Evolutionary conservation across 345 rosid genomes (phyloP), one percentile per base, ranked within the genome.

Genomic region (Raphanus raphanistrum): DNA sequence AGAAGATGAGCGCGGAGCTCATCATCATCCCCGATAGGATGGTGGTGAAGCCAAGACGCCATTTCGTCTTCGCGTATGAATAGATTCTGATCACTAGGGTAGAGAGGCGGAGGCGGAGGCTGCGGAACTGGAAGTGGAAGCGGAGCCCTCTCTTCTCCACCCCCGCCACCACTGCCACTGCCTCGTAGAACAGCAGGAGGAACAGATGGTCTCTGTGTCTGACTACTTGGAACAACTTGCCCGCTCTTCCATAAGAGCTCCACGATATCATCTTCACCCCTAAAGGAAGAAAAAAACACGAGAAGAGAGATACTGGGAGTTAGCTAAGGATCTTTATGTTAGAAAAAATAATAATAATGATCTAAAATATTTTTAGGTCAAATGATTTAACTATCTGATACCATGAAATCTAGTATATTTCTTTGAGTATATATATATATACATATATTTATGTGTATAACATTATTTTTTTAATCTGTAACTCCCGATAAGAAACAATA

Each of bases 181-280:
- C 75, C 81, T 16, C 62, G 75, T 32, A 81, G 81, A 13, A 75
- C 70, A 10, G 76, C 50, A 6, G 81, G 68, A 78, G 82, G 85
- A 89, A 13, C 84, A 2, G 70, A 26, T 12, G 38, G 58, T 26
- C 85, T 73, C 67, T 86, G 92, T 6, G 84, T 71, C 28, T 87
- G 96, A 63, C 80, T 86, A 21, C 84, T 92, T 82, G 68, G 43
- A 68, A 93, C 90, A 0, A 91, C 85, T 26, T 80, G 94, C 8
- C 93, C 97, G 78, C 88, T 87, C 41, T 89, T 88, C 96, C 96
- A 94, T 16, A 89, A 78, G 38, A 92, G 85, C 85, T 93, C 98
- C 86, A 86, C 84, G 66, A 89, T 75, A 72, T 87, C 94, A 59
- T 92, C 92, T 71, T 84, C 94, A 13, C 74, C 80, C 87, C 94